Conservation (phyloP, 805 yeast species). For the Lipomyces starkeyi region DNA sequence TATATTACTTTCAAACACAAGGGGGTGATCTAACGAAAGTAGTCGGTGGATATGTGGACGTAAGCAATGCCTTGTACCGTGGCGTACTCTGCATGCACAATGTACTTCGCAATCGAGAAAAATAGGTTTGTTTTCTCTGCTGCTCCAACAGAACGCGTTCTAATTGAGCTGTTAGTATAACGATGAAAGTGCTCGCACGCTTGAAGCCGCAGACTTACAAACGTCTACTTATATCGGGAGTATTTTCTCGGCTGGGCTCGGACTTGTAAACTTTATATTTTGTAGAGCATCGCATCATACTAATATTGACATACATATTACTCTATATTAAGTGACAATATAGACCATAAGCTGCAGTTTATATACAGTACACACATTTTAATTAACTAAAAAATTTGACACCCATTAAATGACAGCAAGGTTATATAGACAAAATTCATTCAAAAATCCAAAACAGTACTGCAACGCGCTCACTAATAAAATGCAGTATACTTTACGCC, state of each 20-base stretch:
- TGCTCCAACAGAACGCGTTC: too few relatives aligned
- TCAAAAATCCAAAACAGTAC: background rate
- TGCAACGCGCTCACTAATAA: background rate
- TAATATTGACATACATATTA: too few relatives aligned
- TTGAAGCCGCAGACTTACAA: too few relatives aligned
- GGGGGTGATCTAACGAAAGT: background rate
- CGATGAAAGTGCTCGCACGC: too few relatives aligned
- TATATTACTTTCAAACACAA: background rate
- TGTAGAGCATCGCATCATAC: too few relatives aligned
- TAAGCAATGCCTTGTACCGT: background rate
- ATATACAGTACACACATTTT: background rate
- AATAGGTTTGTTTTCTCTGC: too few relatives aligned
- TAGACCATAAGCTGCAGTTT: background rate
- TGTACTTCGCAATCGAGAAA: too few relatives aligned
- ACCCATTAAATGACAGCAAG: background rate
- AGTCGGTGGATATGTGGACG: background rate
- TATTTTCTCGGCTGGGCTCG: too few relatives aligned
- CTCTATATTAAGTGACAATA: background rate
- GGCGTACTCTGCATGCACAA: background rate
- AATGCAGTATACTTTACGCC: background rate
- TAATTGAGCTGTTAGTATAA: too few relatives aligned
- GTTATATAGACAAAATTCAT: background rate
- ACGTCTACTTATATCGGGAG: too few relatives aligned
- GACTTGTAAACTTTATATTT: too few relatives aligned
- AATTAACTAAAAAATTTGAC: too few relatives aligned